Percentiles rank a stretch among this genome's conserved stretches.
These are phyloP conservation scores for Dissoconium aciculare DNA, from an alignment of 2,329 filamentous ascomycete species.

Conservation along the genomic window DNA sequence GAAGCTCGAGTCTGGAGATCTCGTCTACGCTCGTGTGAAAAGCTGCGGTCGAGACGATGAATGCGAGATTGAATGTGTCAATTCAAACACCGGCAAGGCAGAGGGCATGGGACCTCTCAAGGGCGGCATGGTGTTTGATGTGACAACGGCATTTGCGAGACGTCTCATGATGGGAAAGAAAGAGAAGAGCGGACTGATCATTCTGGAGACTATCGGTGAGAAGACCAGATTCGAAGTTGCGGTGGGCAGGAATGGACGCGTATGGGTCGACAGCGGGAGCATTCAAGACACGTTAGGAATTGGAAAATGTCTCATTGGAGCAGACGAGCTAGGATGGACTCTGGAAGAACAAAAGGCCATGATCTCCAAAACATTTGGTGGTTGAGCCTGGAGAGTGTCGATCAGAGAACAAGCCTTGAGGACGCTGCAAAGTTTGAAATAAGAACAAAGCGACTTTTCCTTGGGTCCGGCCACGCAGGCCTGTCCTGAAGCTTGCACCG, in stretches of 20 bases:
- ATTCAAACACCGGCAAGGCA: constrained; percentile 68
- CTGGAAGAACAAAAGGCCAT: constrained; percentile 56
- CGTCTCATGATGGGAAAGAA: constrained; percentile 49
- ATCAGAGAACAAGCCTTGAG: not conserved
- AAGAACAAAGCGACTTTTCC: no score
- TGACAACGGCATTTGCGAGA: constrained; percentile 70
- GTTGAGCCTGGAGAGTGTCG: no score
- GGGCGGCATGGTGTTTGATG: constrained; percentile 71
- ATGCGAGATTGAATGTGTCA: constrained; percentile 79
- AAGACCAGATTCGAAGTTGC: constrained; percentile 86
- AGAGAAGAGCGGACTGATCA: constrained; percentile 51
- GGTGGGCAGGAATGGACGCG: constrained; percentile 76
- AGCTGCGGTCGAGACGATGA: constrained; percentile 72
- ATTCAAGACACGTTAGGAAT: constrained; percentile 60
- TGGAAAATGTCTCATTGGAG: constrained; percentile 60
- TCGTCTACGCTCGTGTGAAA: constrained; percentile 78
- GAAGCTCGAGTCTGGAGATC: constrained; percentile 53
- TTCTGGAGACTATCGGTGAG: constrained; percentile 68
- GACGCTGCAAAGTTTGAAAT: not conserved
- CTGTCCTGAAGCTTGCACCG: no score
- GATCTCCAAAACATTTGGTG: constrained; percentile 45
- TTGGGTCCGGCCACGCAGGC: no score
- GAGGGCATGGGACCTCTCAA: constrained; percentile 74
- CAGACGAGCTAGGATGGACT: constrained; percentile 52
- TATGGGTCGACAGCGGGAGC: constrained; percentile 77